Evolutionary conservation across 2,329 filamentous ascomycete genomes (phyloP), one percentile per base, ranked within the genome.

Genomic region (Aureobasidium subglaciale): DNA sequence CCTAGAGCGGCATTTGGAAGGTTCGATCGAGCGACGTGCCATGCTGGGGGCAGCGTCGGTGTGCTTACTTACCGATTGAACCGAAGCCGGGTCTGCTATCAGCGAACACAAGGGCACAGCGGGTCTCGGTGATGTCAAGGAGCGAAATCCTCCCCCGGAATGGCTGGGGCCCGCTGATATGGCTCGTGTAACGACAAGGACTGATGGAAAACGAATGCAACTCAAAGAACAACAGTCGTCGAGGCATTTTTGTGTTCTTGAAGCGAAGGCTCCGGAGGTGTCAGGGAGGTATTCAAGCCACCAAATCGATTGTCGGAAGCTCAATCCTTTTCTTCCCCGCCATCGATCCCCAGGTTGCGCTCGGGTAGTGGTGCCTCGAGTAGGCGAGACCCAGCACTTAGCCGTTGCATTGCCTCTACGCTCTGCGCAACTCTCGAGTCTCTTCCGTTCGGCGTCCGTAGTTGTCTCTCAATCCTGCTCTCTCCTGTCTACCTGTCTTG

Each of bases 321-420:
- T n/a, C 25, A 52, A 52, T 52, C 48, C 48, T 52, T 52, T 50
- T n/a, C n/a, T 52, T 52, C 48, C 48, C 48, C 48, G 48, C 48
- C 48, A 52, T 52, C 48, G 13, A 40, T 40, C 48, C 45, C 45
- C 45, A 49, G 45, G 37, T 34, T 34, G 29, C 45, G 32, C 45
- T 49, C 45, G 45, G 45, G 45, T 49, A 48, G 32, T n/a, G n/a
- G n/a, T n/a, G n/a, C n/a, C n/a, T 35, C 20, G 20, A 38, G 46
- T 50, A 37, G 46, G 46, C 24, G 46, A 52, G 48, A 18, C 20
- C 32, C 18, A 52, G 48, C 34, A 38, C 34, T 53, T 53, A 53
- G 49, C 49, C 49, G 49, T 42, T 52, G 46, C 48, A 29, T 53
- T 53, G 49, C 49, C 49, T 53, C 38, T 40, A 24, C 37, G 5